Evolutionary conservation across 768 basidiomycete genomes (phyloP), one percentile per base, ranked within the genome.

Genomic region (Plicaturopsis crispa): DNA sequence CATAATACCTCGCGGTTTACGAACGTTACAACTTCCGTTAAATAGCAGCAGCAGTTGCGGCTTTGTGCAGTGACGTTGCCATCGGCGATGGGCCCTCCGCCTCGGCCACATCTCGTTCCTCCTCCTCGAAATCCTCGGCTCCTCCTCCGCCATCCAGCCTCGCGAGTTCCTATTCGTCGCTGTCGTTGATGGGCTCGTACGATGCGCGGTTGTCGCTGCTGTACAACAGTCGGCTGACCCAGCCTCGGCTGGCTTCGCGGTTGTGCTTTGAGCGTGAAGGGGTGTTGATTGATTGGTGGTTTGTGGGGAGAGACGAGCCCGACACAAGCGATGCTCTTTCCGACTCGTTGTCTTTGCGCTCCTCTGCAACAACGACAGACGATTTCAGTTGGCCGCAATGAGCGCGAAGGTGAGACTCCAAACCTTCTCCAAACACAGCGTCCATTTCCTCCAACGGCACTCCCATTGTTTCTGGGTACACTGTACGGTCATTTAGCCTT

Each of bases 361-460:
- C 80, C 55, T 83, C 75, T 49, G 65, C 56, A 35, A 5, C n/a
- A 23, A 16, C 6, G 57, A 55, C 60, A 11, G 7, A 38, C 14
- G 11, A 11, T 14, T n/a, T 14, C 11, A 32, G 13, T 26, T 21
- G 32, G 30, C n/a, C 11, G 6, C 22, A 31, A 36, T 18, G 10
- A 34, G 31, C 23, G 16, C 26, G 32, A 24, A 38, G 10, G 17
- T 8, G n/a, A n/a, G 1, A 35, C 33, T 11, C 47, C 57, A n/a
- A 40, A 80, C 84, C 84, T 78, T 92, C 88, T 32, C 88, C 84
- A 58, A 93, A 93, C 13, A 91, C 78, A 18, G 72, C 77, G 51
- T 92, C 90, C 80, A 93, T 88, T 55, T 92, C 88, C 61, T 93
- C 90, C 38, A 92, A 62, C 2, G 88, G 83, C 5, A 90, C 77